phyloP scores from a whole-genome alignment of 1,139 yeast species.

The Lodderomyces metapsilosis region DNA sequence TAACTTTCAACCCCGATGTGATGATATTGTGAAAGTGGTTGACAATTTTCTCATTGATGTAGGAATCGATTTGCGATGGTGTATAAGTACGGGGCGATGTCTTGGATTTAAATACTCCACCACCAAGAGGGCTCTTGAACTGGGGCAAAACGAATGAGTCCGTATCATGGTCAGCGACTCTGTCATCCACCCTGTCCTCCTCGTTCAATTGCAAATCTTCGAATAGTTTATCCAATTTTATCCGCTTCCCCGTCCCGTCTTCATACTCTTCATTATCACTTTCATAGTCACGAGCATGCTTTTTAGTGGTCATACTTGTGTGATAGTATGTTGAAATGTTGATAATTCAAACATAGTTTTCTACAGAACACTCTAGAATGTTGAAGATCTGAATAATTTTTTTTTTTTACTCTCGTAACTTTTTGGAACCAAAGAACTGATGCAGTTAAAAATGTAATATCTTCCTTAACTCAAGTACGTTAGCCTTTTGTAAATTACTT shows the following conservation, averaged over 20 bases:
- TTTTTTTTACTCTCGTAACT: no score
- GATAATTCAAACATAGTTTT: no score
- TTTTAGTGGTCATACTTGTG: constrained; percentile 3
- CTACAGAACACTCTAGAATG: no score
- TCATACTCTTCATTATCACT: constrained; percentile 11
- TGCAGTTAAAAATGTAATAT: no score
- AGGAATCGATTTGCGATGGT: constrained; percentile 10
- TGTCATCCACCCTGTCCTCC: constrained; percentile 5
- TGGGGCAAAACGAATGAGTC: constrained; percentile 2
- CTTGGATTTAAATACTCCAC: constrained; percentile 6
- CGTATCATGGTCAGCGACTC: not conserved
- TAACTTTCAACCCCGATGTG: constrained; percentile 12
- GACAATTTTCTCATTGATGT: constrained; percentile 11
- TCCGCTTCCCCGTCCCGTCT: constrained; percentile 14
- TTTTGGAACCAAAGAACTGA: no score
- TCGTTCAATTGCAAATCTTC: constrained; percentile 11
- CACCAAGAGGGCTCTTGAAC: constrained; percentile 6
- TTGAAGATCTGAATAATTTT: no score
- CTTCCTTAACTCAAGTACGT: no score
- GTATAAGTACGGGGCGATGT: constrained; percentile 7
- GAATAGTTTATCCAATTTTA: constrained; percentile 16
- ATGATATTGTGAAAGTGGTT: constrained; percentile 10
- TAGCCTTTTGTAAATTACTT: no score
- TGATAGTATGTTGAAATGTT: no score
- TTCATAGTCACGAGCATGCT: constrained; percentile 11